These are phyloP conservation scores for Ananas comosus DNA, from an alignment of 176 grass and related monocot species.

Conservation along the genomic window DNA sequence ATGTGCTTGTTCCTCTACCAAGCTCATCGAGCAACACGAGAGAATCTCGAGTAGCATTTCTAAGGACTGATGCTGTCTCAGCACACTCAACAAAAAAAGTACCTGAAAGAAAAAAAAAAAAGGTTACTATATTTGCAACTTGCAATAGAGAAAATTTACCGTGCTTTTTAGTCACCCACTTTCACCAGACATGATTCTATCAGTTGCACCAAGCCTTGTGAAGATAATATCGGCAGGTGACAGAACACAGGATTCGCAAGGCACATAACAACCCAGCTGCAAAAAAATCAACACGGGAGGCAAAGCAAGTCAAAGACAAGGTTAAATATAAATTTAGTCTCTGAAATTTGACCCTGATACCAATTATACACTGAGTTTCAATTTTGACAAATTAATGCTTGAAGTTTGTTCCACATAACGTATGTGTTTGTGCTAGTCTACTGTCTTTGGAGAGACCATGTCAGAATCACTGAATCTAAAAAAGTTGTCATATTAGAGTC, in stretches of 20 bases:
- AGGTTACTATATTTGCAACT: not conserved
- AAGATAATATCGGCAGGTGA: constrained; percentile 76
- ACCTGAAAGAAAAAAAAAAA: constrained; percentile 32
- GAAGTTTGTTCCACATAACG: no score
- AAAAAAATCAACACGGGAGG: constrained; percentile 8
- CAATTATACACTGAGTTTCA: not conserved
- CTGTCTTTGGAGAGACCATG: no score
- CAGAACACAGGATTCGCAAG: constrained; percentile 59
- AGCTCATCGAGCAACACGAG: constrained; percentile 96
- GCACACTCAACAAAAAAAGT: constrained; percentile 89
- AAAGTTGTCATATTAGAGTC: no score
- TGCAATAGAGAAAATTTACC: not conserved
- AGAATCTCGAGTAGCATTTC: constrained; percentile 84
- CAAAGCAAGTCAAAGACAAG: not conserved
- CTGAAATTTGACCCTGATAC: no score
- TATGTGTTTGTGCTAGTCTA: no score
- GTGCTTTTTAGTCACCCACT: constrained; percentile 39
- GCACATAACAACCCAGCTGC: constrained; percentile 93
- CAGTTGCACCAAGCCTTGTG: constrained; percentile 85
- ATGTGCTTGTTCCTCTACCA: constrained; percentile 96
- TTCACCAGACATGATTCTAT: constrained; percentile 94
- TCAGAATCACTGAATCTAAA: no score
- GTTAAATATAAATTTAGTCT: no score
- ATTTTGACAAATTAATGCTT: constrained; percentile 8
- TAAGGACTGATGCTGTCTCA: constrained; percentile 76